Evolutionary conservation across 2,329 filamentous ascomycete genomes (phyloP).

Genomic region (Cercospora sp.): DNA sequence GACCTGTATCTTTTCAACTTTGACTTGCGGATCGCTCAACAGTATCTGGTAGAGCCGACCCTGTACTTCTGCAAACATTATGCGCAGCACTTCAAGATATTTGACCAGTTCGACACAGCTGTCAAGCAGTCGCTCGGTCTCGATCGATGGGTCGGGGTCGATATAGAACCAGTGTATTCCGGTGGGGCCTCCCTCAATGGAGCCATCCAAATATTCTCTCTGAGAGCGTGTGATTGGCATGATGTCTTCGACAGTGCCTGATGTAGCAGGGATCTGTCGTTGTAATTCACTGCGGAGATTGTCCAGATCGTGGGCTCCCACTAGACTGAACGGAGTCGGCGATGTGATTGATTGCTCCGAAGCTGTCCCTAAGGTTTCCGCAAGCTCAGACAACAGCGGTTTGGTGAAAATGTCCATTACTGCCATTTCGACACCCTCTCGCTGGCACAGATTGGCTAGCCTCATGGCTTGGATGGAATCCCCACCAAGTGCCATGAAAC

Average conservation of each 20-base stretch:
- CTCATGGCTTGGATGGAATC: conserved; percentile 20
- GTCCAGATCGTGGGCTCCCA: not conserved
- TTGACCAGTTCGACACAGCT: not conserved
- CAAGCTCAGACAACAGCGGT: conserved; percentile 5
- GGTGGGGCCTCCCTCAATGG: not conserved
- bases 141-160: not conserved
- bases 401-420: conserved; percentile 42
- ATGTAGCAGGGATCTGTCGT: not conserved
- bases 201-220: conserved; percentile 1
- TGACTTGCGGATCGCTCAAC: not conserved
- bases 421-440: not conserved
- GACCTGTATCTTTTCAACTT: not conserved
- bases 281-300: not conserved
- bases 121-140: not conserved
- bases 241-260: not conserved
- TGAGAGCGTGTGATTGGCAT: conserved; percentile 2
- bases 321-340: not conserved
- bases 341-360: not conserved
- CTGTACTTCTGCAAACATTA: not conserved
- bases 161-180: conserved; percentile 1
- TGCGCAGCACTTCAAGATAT: not conserved
- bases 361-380: not conserved
- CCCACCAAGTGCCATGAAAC: conserved; percentile 49
- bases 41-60: not conserved
- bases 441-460: conserved; percentile 1